Base-by-base conservation (phyloP, 139 green algal species). In the Monoraphidium neglectum region DNA sequence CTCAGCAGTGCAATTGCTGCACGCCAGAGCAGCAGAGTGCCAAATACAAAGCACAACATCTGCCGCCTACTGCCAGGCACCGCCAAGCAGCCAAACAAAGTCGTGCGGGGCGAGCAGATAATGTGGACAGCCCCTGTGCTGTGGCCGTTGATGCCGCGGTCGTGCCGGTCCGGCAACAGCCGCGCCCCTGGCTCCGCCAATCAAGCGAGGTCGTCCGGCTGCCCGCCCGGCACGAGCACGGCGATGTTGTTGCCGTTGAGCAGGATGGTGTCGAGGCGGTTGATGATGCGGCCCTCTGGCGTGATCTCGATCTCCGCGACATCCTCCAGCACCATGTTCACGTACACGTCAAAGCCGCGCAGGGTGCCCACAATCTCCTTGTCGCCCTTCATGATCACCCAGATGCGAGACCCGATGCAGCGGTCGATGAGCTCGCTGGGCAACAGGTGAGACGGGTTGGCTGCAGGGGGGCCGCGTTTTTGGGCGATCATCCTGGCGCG, bases 241-340 rank as follows among this genome's bases (percentile, higher is more conserved):
- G 95, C 95, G n/a, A 98, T 96, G 79, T 97, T 98, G 90, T 98
- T 99, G 65, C 97, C 96, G 70, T 99, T 99, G 10, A 99, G 86
- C 69, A 99, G 84, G 47, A 99, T 99, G 72, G 95, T 87, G 49
- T 99, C 94, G 80, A 99, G 83, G 60, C 94, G 84, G 16, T 87
- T 95, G 12, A 87, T 85, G 38, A 89, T 78, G 68, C 80, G 87
- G 35, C 95, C 96, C 68, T 97, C 94, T 12, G 90, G 75, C 3
- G 91, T 95, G 32, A 86, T 79, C 77, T 99, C 95, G 32, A 95
- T 96, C 81, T 99, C 96, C 8, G 86, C 94, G 8, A 99, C 96
- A 66, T 99, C 93, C 72, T 99, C 94, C 43, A 99, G 88, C 54
- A 99, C 97, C 95, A 99, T 99, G 86, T 99, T 99, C 1, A 99